Evolutionary conservation across 371 early-diverging fungal species (phyloP), one percentile per base, ranked within the genome.

Genomic region (Chytridiales sp.): DNA sequence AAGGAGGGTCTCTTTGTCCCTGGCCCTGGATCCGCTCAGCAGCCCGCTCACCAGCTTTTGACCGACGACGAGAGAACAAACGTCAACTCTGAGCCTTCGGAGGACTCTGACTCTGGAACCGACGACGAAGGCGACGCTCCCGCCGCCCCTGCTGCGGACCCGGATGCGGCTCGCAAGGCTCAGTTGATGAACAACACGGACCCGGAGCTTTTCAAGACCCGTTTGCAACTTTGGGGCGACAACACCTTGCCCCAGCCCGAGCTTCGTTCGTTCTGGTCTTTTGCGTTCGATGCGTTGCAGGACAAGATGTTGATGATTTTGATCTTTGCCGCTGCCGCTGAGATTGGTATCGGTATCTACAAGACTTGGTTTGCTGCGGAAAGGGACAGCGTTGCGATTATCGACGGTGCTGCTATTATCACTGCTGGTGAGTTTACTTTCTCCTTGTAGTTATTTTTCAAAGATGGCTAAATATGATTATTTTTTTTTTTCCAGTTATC

Each of bases 351-450:
- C 58, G 90, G 93, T 41, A 75, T 90, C 61, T 74, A 76, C 61
- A 75, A 74, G 46, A 67, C 73, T 59, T 57, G 31, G 4, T 62
- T 55, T 32, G 41, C 59, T 9, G 59, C 47, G 3, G 61, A 63
- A 35, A 40, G 34, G 35, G 69, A 82, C 47, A 73, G 69, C 51
- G 62, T 79, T 15, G 83, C 74, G 6, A 78, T 88, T 71, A 83
- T 93, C 0, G 92, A 92, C 73, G 95, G 94, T 48, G 84, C 85
- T 3, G 93, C 95, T 38, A 97, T 96, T 68, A 72, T 91, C 31
- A 79, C 85, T 6, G 94, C 94, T 22, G 72, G 73, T 76, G 34
- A 40, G 59, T 58, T 42, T 35, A 8, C 19, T 60, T 6, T 41
- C 29, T 4, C 6, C 6, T 52, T 6, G 17, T 30, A 0, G 19